phyloP scores from a whole-genome alignment of 2,329 filamentous ascomycete species.

The Cryphonectria radicalis region DNA sequence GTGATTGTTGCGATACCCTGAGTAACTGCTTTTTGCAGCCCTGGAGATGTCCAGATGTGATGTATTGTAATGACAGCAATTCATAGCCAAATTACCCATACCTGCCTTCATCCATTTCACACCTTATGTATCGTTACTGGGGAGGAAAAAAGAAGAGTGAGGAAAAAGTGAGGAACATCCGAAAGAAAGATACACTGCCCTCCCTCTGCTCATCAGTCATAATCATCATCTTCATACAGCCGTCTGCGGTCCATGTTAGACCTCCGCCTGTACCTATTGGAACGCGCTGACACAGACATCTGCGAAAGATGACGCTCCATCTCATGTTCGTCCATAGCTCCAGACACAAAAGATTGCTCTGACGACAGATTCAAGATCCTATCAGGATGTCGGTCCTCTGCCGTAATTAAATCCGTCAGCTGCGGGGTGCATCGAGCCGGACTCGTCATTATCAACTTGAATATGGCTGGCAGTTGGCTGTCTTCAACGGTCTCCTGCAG shows the following conservation, averaged over 20 bases:
- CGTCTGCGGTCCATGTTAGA: not conserved
- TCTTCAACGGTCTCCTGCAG: conserved; percentile 9
- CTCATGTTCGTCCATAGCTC: not conserved
- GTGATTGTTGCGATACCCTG: not conserved
- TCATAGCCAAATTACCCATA: too few relatives aligned
- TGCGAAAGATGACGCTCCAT: not conserved
- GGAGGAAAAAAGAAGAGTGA: too few relatives aligned
- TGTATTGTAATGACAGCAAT: not conserved
- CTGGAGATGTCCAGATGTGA: too few relatives aligned
- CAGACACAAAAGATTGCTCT: not conserved
- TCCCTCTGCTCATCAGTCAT: not conserved
- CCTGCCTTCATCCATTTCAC: too few relatives aligned
- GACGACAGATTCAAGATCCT: not conserved
- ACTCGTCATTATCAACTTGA: conserved; percentile 16
- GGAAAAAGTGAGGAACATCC: not conserved
- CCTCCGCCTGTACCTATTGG: not conserved
- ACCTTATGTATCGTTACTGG: too few relatives aligned
- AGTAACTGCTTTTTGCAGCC: too few relatives aligned
- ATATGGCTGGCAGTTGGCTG: conserved; percentile 9
- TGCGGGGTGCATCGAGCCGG: conserved; percentile 5
- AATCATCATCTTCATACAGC: not conserved
- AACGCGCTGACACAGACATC: not conserved
- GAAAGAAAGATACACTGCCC: not conserved
- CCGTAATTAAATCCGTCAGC: not conserved
- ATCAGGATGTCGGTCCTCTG: not conserved